Evolutionary conservation across 1,284 basidiomycete genomes (phyloP), one percentile per base, ranked within the genome.

Genomic region (Gymnopus androsaceus): DNA sequence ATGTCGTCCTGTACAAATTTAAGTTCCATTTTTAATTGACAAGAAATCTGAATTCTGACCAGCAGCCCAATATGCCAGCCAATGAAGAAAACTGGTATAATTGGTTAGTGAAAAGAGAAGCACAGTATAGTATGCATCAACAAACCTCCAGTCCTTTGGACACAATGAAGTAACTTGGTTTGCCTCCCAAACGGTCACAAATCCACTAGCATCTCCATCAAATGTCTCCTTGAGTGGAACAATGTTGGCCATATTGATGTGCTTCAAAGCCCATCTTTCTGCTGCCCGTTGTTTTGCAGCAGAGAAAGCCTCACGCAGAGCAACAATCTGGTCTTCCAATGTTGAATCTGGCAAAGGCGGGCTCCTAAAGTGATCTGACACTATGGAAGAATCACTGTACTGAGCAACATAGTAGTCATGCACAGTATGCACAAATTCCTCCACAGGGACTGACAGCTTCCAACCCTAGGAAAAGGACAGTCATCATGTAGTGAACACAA

Each of bases 61-160:
- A 5, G 52, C 46, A n/a, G 55, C 52, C 59, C 59, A 60, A 44
- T 54, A 59, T 36, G 58, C 58, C 19, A 57, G 28, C 58, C 58
- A 59, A 30, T 57, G 51, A 4, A 55, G 37, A 27, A 59, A 47
- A 34, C 55, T 59, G 28, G 38, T 23, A 19, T 21, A 15, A 12
- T 33, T 15, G 7, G 2, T 9, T 27, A n/a, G n/a, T n/a, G n/a
- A 25, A n/a, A n/a, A 27, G 23, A 4, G 6, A 21, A n/a, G 31
- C 41, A 31, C 15, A 17, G 37, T 12, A 46, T 15, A 34, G 8
- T 17, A 28, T 25, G 2, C 11, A 12, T 3, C 11, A 25, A 51
- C 53, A 19, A 33, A 58, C 57, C 57, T 58, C 57, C 54, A 59
- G 12, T 44, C 51, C 17, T 19, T 37, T 15, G 58, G 54, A 21